Conservation (phyloP, 345 rosid species). For the Melaleuca alternifolia region DNA sequence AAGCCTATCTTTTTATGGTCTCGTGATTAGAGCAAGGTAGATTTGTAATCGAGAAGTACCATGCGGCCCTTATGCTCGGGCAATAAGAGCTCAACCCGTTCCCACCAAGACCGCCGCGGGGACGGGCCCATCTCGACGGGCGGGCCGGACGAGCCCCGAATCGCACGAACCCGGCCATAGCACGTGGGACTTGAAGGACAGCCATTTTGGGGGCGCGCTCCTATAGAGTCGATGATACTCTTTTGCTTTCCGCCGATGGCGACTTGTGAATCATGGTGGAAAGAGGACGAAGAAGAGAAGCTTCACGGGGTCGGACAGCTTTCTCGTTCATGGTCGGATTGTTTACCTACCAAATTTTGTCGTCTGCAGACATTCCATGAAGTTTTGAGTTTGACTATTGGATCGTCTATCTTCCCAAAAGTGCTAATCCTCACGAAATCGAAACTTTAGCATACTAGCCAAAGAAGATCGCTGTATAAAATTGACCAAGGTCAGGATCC, state of each 20-base stretch:
- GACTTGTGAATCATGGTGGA: neutral
- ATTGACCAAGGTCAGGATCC: neutral
- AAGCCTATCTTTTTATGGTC: neutral
- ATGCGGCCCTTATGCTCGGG: accelerated
- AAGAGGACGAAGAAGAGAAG: neutral
- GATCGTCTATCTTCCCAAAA: neutral
- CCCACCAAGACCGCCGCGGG: neutral
- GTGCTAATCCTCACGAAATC: neutral
- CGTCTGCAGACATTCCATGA: neutral
- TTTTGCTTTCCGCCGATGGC: neutral
- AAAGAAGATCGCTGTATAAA: neutral
- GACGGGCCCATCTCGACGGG: neutral
- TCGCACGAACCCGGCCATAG: too few species aligned
- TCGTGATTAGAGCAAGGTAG: neutral
- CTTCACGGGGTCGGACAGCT: neutral
- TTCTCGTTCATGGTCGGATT: neutral
- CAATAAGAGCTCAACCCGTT: neutral
- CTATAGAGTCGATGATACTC: neutral
- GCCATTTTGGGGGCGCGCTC: neutral
- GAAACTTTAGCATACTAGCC: neutral
- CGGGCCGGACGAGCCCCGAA: too few species aligned
- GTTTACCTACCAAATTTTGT: neutral
- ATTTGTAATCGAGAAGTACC: neutral
- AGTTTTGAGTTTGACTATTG: neutral
- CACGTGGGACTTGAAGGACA: neutral